Percentiles rank a stretch among this genome's conserved stretches.
Evolutionary conservation across 1,284 basidiomycete species (phyloP).

Genomic region (Caloboletus firmus): DNA sequence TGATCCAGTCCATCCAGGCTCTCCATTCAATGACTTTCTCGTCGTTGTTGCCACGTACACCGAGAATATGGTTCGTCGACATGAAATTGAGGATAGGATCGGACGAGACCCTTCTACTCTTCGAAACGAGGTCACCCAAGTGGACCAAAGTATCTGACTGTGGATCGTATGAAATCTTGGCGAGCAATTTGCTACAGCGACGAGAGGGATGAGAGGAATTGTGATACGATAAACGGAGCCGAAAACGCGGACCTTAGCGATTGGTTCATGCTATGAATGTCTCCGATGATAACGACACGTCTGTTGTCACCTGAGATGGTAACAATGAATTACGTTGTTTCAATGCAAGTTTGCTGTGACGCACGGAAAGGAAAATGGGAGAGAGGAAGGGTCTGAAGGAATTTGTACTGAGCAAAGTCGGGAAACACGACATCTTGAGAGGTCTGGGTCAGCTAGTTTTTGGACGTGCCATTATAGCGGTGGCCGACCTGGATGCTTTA

Average conservation of each 20-base stretch:
- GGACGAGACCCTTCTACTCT: slow-evolving; percentile 53
- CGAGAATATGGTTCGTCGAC: slow-evolving; percentile 57
- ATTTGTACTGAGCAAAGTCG: slow-evolving; percentile 55
- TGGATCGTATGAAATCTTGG: slow-evolving; percentile 58
- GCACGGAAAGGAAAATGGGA: slow-evolving; percentile 56
- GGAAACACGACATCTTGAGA: slow-evolving; percentile 41
- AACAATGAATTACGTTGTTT: background rate
- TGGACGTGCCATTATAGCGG: background rate
- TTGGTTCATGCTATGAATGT: slow-evolving; percentile 79
- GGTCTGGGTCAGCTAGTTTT: slow-evolving; percentile 1
- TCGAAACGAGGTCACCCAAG: slow-evolving; percentile 79
- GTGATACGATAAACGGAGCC: background rate
- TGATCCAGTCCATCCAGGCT: slow-evolving; percentile 74
- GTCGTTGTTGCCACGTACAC: slow-evolving; percentile 91
- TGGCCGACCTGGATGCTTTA: slow-evolving; percentile 26
- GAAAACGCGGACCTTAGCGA: slow-evolving; percentile 58
- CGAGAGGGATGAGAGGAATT: background rate
- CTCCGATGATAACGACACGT: slow-evolving; percentile 75
- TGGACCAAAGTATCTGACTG: slow-evolving; percentile 71
- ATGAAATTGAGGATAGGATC: slow-evolving; percentile 67
- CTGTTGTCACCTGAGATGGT: slow-evolving; percentile 33
- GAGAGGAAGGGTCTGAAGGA: slow-evolving; percentile 42
- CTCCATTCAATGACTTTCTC: slow-evolving; percentile 86
- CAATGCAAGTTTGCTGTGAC: slow-evolving; percentile 6
- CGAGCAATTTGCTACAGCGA: slow-evolving; percentile 55